Percentiles rank a stretch among this genome's conserved stretches.
These are phyloP conservation scores for Xylaria sp. DNA, from an alignment of 2,329 filamentous ascomycete genomes.

Conservation along the genomic window DNA sequence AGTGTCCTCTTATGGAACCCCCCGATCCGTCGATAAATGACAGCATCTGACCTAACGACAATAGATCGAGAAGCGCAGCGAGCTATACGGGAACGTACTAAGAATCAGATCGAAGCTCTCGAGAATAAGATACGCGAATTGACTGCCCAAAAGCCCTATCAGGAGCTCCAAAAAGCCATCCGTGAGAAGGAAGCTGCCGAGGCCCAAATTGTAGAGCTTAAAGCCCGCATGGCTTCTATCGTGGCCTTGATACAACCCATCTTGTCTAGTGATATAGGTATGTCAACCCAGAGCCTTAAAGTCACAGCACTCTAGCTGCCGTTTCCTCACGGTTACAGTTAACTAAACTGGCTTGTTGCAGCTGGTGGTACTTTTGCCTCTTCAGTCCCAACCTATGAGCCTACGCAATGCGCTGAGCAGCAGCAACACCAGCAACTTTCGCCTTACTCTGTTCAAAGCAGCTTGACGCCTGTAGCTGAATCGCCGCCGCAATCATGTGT, in stretches of 20 bases:
- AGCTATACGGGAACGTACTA: constrained; percentile 84
- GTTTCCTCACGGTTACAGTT: not conserved
- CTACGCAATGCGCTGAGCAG: constrained; percentile 38
- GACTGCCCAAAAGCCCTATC: constrained; percentile 82
- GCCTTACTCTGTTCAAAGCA: constrained; percentile 49
- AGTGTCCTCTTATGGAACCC: not conserved
- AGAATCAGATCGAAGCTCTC: constrained; percentile 79
- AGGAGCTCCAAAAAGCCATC: constrained; percentile 81
- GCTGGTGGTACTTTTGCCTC: constrained; percentile 51
- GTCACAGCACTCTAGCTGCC: not conserved
- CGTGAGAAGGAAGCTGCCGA: constrained; percentile 81
- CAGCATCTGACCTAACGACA: constrained; percentile 21
- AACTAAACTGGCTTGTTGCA: constrained; percentile 38
- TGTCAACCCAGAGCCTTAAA: constrained; percentile 22
- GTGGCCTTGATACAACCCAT: constrained; percentile 73
- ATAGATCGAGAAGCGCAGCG: constrained; percentile 86
- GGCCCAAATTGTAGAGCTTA: constrained; percentile 83
- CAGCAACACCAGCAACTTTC: constrained; percentile 41
- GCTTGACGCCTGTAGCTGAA: constrained; percentile 55
- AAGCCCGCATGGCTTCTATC: constrained; percentile 72
- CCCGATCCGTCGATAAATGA: not conserved
- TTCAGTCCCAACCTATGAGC: constrained; percentile 37
- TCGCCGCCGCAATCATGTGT: constrained; percentile 52
- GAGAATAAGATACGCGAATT: constrained; percentile 80
- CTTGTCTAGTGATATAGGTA: constrained; percentile 51